Conservation (phyloP, 495 filamentous ascomycete genomes). For the Trichoderma erinaceum region DNA sequence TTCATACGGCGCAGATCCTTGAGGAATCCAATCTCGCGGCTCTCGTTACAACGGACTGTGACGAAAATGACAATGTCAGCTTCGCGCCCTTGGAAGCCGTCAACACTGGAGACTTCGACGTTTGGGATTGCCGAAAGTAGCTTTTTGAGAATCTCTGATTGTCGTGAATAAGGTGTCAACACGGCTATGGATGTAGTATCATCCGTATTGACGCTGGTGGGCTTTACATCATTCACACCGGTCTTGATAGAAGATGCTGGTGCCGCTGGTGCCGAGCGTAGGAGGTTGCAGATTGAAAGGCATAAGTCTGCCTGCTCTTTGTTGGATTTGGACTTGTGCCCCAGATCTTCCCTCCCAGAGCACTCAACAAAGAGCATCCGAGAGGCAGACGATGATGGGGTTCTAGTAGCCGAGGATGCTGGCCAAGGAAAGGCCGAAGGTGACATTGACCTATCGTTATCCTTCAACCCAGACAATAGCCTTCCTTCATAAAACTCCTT, state of each 20-base stretch:
- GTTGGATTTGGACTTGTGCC: constrained; percentile 41
- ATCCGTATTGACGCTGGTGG: background rate
- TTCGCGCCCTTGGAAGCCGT: constrained; percentile 48
- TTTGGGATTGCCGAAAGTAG: constrained; percentile 23
- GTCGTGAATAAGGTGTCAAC: constrained; percentile 41
- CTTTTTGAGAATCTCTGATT: constrained; percentile 33
- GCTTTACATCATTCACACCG: background rate
- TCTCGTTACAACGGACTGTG: constrained; percentile 42
- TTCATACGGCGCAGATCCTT: constrained; percentile 46
- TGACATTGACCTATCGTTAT: constrained; percentile 22
- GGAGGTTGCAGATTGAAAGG: constrained; percentile 29
- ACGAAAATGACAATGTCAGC: constrained; percentile 47
- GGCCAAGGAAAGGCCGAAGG: constrained; percentile 19
- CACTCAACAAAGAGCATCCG: constrained; percentile 41
- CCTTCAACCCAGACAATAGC: constrained; percentile 35
- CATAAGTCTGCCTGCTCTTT: constrained; percentile 34
- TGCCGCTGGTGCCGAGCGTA: constrained; percentile 18
- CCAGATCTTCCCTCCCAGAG: constrained; percentile 34
- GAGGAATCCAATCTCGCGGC: constrained; percentile 44
- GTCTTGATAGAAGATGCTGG: background rate
- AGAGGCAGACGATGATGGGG: constrained; percentile 21
- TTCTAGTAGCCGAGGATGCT: background rate
- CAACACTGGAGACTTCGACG: constrained; percentile 41
- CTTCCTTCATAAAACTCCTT: constrained; percentile 42
- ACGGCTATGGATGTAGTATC: constrained; percentile 33